Base-by-base conservation (phyloP, 805 yeast species). In the Isabelozyma gotoi region DNA sequence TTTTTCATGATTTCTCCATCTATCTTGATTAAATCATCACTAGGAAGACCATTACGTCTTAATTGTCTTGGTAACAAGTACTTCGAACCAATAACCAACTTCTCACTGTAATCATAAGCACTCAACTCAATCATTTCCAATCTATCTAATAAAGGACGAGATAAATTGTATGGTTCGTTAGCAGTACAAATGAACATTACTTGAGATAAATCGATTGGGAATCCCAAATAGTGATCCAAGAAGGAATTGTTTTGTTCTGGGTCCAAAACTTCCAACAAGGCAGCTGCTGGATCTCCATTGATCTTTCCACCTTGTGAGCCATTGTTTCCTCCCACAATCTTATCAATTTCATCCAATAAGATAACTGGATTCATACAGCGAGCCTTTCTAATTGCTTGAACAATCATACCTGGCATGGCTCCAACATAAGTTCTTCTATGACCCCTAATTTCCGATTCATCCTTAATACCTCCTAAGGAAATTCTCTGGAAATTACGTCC, bases 401-500 rank as follows among this genome's bases (percentile, higher is more conserved):
- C 77, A 19, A 89, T 68, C 37, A 85, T 69, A 7, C 97, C 97
- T 0, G 96, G 96, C 87, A 88, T 84, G 1, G 96, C 88, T 5
- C 96, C 96, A 32, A 89, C 91, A 60, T 89, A 89, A 0, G 96
- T 89, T 56, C 96, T 76, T 61, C 96, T 73, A 62, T 89, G 97
- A 2, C 96, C 97, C 48, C 96, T 76, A 43, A 89, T 84, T 53
- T 89, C 96, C 3, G 94, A 85, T 63, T 88, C 96, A 57, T 89
- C 96, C 49, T 85, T 82, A 36, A 89, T 78, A 33, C 97, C 97
- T 19, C 96, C 97, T 2, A 89, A 74, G 2, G 95, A 85, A 14
- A 89, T 75, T 34, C 96, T 73, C 59, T 88, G 92, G 60, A 88
- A 85, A 46, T 81, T 78, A 38, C 95, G 74, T 0, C 86, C 84